These are phyloP conservation scores for Elasticomyces elasticus DNA, from an alignment of 495 filamentous ascomycete species.

Conservation along the genomic window DNA sequence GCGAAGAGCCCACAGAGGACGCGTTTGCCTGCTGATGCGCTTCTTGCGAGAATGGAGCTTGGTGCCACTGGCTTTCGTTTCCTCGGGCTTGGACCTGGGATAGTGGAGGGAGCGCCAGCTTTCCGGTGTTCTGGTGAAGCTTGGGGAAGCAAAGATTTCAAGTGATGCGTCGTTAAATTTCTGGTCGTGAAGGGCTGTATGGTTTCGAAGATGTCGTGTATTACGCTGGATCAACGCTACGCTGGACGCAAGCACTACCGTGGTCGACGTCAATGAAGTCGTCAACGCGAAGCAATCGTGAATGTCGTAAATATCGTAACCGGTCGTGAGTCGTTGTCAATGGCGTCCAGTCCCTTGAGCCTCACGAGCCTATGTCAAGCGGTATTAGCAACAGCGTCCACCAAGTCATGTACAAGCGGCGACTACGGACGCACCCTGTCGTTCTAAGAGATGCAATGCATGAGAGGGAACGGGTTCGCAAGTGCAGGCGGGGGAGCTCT, in stretches of 20 bases:
- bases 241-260: too few species aligned
- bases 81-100: slow-evolving; percentile 85
- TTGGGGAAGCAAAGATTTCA: neutral
- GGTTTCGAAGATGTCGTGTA: neutral
- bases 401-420: slow-evolving; percentile 3
- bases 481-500: slow-evolving; percentile 12
- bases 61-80: slow-evolving; percentile 70
- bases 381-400: neutral
- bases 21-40: slow-evolving; percentile 46
- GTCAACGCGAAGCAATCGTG: slow-evolving; percentile 20
- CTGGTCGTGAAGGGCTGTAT: neutral
- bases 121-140: slow-evolving; percentile 53
- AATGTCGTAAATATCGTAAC: slow-evolving; percentile 21
- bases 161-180: neutral
- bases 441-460: slow-evolving; percentile 21
- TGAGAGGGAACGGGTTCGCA: slow-evolving; percentile 13
- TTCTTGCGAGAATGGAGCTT: slow-evolving; percentile 57
- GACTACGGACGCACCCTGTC: slow-evolving; percentile 21
- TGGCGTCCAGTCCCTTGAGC: slow-evolving; percentile 8
- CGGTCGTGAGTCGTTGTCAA: slow-evolving; percentile 19
- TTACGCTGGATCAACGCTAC: slow-evolving; percentile 6
- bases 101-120: slow-evolving; percentile 96
- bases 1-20: slow-evolving; percentile 55
- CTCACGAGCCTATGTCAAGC: slow-evolving; percentile 4
- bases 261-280: slow-evolving; percentile 7